These are phyloP conservation scores for Mycosphaerella sp. DNA, from an alignment of 2,329 filamentous ascomycete species.

Conservation along the genomic window DNA sequence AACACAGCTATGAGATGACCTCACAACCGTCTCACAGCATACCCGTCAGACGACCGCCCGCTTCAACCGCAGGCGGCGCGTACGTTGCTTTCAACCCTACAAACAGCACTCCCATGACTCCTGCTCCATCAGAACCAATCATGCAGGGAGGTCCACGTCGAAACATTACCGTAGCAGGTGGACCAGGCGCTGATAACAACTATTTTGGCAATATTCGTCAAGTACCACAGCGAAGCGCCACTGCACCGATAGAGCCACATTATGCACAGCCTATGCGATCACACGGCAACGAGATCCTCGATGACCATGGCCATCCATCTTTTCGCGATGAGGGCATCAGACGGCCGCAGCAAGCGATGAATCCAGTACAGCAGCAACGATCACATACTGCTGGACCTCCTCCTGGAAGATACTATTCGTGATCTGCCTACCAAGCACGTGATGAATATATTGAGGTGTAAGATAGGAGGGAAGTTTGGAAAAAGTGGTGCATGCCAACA, in stretches of 20 bases:
- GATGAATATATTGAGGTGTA: neutral
- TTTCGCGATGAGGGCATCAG: neutral
- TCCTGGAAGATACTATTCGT: neutral
- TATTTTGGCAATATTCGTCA: slow-evolving; percentile 15
- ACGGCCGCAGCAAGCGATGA: neutral
- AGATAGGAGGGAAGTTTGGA: neutral
- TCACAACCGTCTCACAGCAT: slow-evolving; percentile 17
- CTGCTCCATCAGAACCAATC: neutral
- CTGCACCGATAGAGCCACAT: slow-evolving; percentile 7
- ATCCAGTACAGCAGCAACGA: slow-evolving; percentile 7
- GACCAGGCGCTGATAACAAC: slow-evolving; percentile 2
- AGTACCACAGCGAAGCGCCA: slow-evolving; percentile 13
- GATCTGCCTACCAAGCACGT: neutral
- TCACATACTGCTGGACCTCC: slow-evolving; percentile 6
- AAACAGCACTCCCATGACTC: slow-evolving; percentile 7
- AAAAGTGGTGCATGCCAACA: neutral
- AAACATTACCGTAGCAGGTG: slow-evolving; percentile 12
- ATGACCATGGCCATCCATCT: slow-evolving; percentile 18
- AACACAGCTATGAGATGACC: slow-evolving; percentile 33
- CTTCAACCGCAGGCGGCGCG: slow-evolving; percentile 16
- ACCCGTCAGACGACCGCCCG: slow-evolving; percentile 14
- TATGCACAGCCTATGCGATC: slow-evolving; percentile 7
- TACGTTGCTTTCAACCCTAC: slow-evolving; percentile 34
- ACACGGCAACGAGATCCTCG: slow-evolving; percentile 22
- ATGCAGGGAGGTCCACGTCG: slow-evolving; percentile 9